These are phyloP conservation scores for Apiotrichum mycotoxinovorans DNA, from an alignment of 1,284 basidiomycete species.

Conservation along the genomic window DNA sequence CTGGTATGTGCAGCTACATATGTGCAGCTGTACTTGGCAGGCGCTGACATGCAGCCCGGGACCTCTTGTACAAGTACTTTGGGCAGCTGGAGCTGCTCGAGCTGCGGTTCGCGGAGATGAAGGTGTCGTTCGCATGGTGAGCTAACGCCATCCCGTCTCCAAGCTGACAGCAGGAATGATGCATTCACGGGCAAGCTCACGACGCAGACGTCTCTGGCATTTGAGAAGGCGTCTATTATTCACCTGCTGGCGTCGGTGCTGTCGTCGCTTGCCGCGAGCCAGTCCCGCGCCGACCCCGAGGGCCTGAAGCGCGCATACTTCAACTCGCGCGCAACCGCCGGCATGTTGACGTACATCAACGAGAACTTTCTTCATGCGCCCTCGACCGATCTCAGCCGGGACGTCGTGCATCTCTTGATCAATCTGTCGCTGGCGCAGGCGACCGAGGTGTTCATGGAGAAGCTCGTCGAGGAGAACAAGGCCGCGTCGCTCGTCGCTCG, in stretches of 20 bases:
- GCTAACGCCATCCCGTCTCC: conserved; percentile 11
- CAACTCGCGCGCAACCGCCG: conserved; percentile 86
- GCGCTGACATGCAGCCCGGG: conserved; percentile 60
- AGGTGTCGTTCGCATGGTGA: conserved; percentile 86
- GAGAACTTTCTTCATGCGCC: conserved; percentile 99
- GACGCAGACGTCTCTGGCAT: conserved; percentile 93
- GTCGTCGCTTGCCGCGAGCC: conserved; percentile 77
- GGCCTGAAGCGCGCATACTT: conserved; percentile 94
- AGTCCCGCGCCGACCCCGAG: conserved; percentile 67
- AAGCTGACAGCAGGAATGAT: conserved; percentile 61
- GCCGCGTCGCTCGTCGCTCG: conserved; percentile 72
- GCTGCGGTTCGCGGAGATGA: conserved; percentile 91
- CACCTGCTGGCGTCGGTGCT: conserved; percentile 96
- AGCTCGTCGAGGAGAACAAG: conserved; percentile 88
- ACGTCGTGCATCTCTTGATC: conserved; percentile 89
- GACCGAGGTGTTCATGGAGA: conserved; percentile 94
- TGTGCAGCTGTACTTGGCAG: too few relatives aligned
- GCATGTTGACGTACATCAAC: conserved; percentile 98
- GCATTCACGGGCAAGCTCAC: conserved; percentile 92
- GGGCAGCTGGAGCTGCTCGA: conserved; percentile 97
- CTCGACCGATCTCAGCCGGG: conserved; percentile 90
- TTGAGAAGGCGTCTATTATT: conserved; percentile 95
- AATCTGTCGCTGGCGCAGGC: conserved; percentile 86
- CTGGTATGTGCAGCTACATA: too few relatives aligned
- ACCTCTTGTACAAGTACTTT: conserved; percentile 98